Evolutionary conservation across 2,329 filamentous ascomycete genomes (phyloP), one percentile per base, ranked within the genome.

Genomic region (Fusarium bactridioides): DNA sequence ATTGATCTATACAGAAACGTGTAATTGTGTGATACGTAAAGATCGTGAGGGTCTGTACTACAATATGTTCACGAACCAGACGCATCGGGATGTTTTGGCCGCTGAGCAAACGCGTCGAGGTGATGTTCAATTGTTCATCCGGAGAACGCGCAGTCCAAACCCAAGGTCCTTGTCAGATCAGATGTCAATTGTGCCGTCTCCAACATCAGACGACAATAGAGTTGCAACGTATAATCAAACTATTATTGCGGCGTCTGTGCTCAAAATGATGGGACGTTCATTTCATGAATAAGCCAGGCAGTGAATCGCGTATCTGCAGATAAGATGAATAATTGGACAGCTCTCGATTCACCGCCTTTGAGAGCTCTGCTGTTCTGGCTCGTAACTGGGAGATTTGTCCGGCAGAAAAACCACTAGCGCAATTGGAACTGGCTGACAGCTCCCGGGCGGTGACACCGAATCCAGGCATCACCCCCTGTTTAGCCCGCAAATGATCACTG

Each of bases 401-500:
- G 55, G 55, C 55, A 57, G 41, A 57, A 57, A 57, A 57, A 12
- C 31, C 31, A n/a, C 43, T 57, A 57, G 55, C 40, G 55, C 55
- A 50, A 57, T 50, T 57, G 23, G 29, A 48, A 27, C 13, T 48
- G 54, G 25, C 33, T 13, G 54, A 27, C 19, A 74, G 68, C 68
- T 74, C 10, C 37, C 41, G 37, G 58, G 72, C 72, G 72, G 72
- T 74, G 64, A 55, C 53, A 40, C 61, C 40, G 18, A 21, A 23
- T 61, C 31, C 61, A 61, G 57, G 53, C 56, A 48, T 72, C 40
- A 50, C 33, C 33, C 67, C 67, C 70, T 71, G 73, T 64, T 50
- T 54, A 65, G 55, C 64, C 70, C 64, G 59, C 44, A 71, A 69
- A 71, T 69, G 64, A 74, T 66, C 70, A 66, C 59, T 71, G 47